Evolutionary conservation across 1,284 basidiomycete genomes (phyloP).

Genomic region (Apiotrichum gamsii): DNA sequence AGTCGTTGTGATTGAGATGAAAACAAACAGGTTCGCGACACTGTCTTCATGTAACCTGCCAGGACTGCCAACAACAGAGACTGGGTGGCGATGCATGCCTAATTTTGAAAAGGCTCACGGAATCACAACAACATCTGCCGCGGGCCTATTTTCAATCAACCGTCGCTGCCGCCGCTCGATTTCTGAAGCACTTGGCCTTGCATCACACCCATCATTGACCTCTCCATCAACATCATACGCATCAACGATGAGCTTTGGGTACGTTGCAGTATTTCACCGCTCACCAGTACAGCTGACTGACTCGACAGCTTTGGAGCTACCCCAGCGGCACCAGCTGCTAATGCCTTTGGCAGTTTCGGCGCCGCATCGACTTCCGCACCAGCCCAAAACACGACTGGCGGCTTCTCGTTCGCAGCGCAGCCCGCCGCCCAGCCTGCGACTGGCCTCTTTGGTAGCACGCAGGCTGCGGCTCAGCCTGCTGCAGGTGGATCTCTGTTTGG

Average conservation of each 20-base stretch:
- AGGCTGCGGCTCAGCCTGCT: no score
- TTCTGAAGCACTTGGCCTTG: background rate
- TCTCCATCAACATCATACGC: background rate
- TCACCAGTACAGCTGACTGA: background rate
- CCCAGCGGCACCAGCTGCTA: constrained; percentile 8
- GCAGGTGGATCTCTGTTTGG: no score
- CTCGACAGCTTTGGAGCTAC: background rate
- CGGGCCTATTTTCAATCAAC: no score
- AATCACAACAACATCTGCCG: no score
- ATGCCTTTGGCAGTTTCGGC: constrained; percentile 30
- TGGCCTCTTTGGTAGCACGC: constrained; percentile 14
- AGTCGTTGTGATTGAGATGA: constrained; percentile 1
- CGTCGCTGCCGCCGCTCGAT: no score
- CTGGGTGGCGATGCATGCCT: background rate
- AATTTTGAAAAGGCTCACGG: no score
- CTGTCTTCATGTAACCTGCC: no score
- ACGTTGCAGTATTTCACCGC: no score
- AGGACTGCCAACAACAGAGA: no score
- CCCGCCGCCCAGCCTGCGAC: background rate
- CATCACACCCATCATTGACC: background rate
- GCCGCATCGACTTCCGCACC: constrained; percentile 10
- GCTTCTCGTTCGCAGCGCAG: constrained; percentile 1
- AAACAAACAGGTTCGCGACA: background rate
- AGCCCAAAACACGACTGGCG: constrained; percentile 1
- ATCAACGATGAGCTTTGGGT: background rate